Evolutionary conservation across 2,329 filamentous ascomycete species (phyloP).

Genomic region (Colletotrichum salicis): DNA sequence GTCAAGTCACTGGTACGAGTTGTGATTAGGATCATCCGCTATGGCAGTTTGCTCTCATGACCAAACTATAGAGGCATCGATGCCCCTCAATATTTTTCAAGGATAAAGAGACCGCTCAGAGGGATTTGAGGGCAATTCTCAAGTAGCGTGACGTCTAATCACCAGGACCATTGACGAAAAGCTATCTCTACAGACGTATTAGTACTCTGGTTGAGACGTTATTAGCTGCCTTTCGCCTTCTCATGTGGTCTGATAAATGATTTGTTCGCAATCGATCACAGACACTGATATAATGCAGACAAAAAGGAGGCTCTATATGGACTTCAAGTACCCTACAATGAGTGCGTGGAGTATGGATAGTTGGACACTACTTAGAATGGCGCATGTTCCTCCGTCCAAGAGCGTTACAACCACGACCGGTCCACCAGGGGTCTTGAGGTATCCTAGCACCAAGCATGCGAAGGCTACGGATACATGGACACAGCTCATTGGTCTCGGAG

Average conservation of each 20-base stretch:
- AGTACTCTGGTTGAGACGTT: not conserved
- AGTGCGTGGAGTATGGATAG: too few species aligned
- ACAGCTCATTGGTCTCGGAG: slow-evolving; percentile 6
- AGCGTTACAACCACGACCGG: not conserved
- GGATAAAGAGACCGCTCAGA: not conserved
- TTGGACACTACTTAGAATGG: not conserved
- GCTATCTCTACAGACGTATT: not conserved
- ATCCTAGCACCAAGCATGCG: slow-evolving; percentile 21
- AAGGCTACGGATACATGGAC: slow-evolving; percentile 4
- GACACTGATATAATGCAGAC: too few species aligned
- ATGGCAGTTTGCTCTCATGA: not conserved
- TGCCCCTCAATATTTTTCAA: not conserved
- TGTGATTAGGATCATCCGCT: not conserved
- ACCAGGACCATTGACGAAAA: not conserved
- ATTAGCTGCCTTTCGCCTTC: not conserved
- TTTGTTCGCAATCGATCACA: too few species aligned
- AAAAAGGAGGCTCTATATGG: too few species aligned
- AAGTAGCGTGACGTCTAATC: not conserved
- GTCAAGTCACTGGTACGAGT: not conserved
- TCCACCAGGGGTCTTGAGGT: not conserved
- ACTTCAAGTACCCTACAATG: too few species aligned
- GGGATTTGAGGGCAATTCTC: not conserved
- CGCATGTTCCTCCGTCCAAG: not conserved
- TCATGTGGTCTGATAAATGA: too few species aligned
- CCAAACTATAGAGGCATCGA: not conserved